Evolutionary conservation across 148 eudicot species (phyloP), one percentile per base, ranked within the genome.

Genomic region (Rhododendron kiyosumense): DNA sequence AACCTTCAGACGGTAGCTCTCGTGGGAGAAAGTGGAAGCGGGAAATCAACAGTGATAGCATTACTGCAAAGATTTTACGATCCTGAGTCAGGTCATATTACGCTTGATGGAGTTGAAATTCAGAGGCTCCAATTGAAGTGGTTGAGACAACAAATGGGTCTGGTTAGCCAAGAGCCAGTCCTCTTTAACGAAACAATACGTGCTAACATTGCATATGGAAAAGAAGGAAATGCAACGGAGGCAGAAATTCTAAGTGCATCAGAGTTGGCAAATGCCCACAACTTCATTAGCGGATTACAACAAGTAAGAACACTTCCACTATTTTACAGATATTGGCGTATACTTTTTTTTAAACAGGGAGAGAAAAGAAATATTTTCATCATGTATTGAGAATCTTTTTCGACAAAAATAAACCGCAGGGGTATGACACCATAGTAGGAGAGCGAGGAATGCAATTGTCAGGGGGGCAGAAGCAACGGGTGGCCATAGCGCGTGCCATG

Each of bases 21-120:
- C 13, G 98, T 94, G 75, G 98, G 98, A 78, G 98, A 94, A 85
- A 94, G 98, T 86, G 98, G 98, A 61, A 89, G 98, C n/a, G 96
- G 96, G 71, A 94, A 94, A 90, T 94, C 98, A 82, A 93, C 96
- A 32, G 96, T 93, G 54, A 90, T 94, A 38, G 92, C 96, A 28
- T 86, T 94, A 30, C 61, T 94, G 74, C 96, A 94, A 86, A 91
- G 98, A 84, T 94, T 92, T 74, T 94, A 94, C 76, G 92, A 94
- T 84, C 94, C 94, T 20, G 92, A 91, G 88, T 91, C 94, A 0
- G 98, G 98, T 32, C 71, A 24, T 36, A 93, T 94, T 54, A 89
- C 91, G 0, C 87, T 94, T 65, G 98, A 94, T 76, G 95, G 94
- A 51, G 82, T 86, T 87, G 96, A 92, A 75, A 93, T 94, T 45